Evolutionary conservation across 148 eudicot genomes (phyloP), one percentile per base, ranked within the genome.

Genomic region (Cornus suecica): DNA sequence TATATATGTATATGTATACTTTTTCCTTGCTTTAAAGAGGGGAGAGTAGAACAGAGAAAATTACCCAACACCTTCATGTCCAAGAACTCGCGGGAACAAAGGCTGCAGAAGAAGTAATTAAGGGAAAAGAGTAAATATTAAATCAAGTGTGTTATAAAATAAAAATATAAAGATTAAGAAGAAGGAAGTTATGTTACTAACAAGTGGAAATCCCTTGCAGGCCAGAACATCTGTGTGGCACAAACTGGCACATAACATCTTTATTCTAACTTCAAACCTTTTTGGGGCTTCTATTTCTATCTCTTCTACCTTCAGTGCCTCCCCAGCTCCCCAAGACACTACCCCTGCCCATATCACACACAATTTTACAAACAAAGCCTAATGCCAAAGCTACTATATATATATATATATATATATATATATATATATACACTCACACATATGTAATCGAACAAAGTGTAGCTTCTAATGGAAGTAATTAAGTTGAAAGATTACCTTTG

Each of bases 11-110:
- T 66, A 16, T 66, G 7, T 11, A 32, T 32, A 32, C 34, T 2
- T 5, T 2, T 5, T 32, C 2, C 34, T 32, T 32, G 69, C 2
- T 14, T n/a, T n/a, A n/a, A n/a, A n/a, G n/a, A n/a, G 28, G 26
- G 28, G 26, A 52, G 24, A 56, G 16, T n/a, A n/a, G n/a, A n/a
- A n/a, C n/a, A 30, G 74, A 29, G 26, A 29, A 1, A 2, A 48
- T 70, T 85, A 87, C 90, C 90, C 90, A 26, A 83, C 88, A 18
- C 88, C 90, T 85, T 88, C 90, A 65, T 88, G 90, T 23, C 90
- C 90, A 15, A 74, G 76, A 68, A 79, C 79, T 72, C 90, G 82
- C 0, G 90, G 90, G 74, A 74, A 85, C 54, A 79, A 27, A 52
- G 85, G 82, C 87, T 87, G 82, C 16, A 66, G 65, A 56, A 24